These are phyloP conservation scores for Coniochaeta hoffmannii DNA, from an alignment of 2,329 filamentous ascomycete genomes.

Conservation along the genomic window DNA sequence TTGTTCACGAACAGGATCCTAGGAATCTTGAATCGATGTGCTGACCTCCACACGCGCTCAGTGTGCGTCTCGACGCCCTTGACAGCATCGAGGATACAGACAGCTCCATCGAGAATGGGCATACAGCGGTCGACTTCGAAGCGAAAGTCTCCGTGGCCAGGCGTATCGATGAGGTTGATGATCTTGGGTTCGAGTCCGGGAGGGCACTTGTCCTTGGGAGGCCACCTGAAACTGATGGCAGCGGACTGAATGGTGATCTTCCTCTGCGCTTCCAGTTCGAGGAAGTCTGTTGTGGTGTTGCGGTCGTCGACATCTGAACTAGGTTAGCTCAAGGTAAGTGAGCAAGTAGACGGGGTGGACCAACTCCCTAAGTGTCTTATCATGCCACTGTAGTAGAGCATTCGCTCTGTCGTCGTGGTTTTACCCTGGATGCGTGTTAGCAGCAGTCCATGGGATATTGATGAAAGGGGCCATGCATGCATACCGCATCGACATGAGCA, in stretches of 20 bases:
- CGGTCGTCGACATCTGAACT: slow-evolving; percentile 80
- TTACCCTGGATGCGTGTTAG: slow-evolving; percentile 54
- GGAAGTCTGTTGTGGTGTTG: slow-evolving; percentile 93
- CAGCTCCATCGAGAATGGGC: slow-evolving; percentile 25
- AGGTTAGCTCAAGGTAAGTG: too few relatives aligned
- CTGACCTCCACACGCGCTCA: slow-evolving; percentile 91
- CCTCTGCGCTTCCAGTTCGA: slow-evolving; percentile 82
- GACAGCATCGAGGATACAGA: slow-evolving; percentile 28
- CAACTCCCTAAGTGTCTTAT: slow-evolving; percentile 73
- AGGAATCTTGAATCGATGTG: slow-evolving; percentile 78
- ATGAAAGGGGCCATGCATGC: slow-evolving; percentile 15
- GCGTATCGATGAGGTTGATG: slow-evolving; percentile 91
- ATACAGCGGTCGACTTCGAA: slow-evolving; percentile 93
- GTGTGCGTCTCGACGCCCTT: slow-evolving; percentile 82
- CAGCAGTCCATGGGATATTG: neutral
- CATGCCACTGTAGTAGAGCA: slow-evolving; percentile 94
- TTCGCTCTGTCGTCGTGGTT: slow-evolving; percentile 96
- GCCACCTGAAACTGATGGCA: slow-evolving; percentile 93
- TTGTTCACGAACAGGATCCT: slow-evolving; percentile 79
- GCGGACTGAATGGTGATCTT: slow-evolving; percentile 98
- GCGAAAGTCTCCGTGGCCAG: slow-evolving; percentile 93
- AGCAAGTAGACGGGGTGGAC: too few relatives aligned
- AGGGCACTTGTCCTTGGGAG: slow-evolving; percentile 36
- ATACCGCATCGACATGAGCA: slow-evolving; percentile 87
- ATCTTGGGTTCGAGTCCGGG: slow-evolving; percentile 47